These are phyloP conservation scores for Scleromitrula shiraiana DNA, from an alignment of 2,329 filamentous ascomycete genomes.

Conservation along the genomic window DNA sequence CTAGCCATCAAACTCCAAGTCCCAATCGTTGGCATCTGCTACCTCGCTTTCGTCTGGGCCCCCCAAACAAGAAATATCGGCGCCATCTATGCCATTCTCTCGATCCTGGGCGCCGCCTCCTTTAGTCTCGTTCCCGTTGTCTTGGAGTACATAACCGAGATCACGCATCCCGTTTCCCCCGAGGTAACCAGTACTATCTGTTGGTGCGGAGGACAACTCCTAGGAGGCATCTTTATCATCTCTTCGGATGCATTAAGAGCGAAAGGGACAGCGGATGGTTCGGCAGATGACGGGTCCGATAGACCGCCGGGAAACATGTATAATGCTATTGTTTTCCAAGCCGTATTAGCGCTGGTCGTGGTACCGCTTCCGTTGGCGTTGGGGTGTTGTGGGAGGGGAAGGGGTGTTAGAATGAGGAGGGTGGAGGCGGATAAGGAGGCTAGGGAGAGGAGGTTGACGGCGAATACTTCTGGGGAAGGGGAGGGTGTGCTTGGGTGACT, in stretches of 20 bases:
- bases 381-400: slow-evolving; percentile 57
- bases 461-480: too few species aligned
- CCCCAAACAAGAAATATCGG: slow-evolving; percentile 47
- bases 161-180: slow-evolving; percentile 78
- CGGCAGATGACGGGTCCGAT: slow-evolving; percentile 34
- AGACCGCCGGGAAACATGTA: slow-evolving; percentile 65
- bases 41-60: slow-evolving; percentile 77
- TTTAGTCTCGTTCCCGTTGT: slow-evolving; percentile 79
- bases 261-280: slow-evolving; percentile 25
- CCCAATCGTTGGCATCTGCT: slow-evolving; percentile 64
- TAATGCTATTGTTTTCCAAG: slow-evolving; percentile 68
- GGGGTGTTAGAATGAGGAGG: slow-evolving; percentile 44
- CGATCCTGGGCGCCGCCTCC: slow-evolving; percentile 67
- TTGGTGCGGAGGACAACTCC: slow-evolving; percentile 79
- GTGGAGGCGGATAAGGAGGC: slow-evolving; percentile 32
- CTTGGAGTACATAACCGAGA: slow-evolving; percentile 79
- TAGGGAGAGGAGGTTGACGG: not conserved
- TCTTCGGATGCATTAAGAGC: slow-evolving; percentile 67
- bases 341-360: slow-evolving; percentile 56
- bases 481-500: too few species aligned
- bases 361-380: slow-evolving; percentile 61
- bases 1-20: slow-evolving; percentile 64
- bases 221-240: slow-evolving; percentile 80
- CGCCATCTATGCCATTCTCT: slow-evolving; percentile 67
- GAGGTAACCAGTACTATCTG: slow-evolving; percentile 77